These are phyloP conservation scores for Sphaceloma murrayae DNA, from an alignment of 2,329 filamentous ascomycete species.

Conservation along the genomic window DNA sequence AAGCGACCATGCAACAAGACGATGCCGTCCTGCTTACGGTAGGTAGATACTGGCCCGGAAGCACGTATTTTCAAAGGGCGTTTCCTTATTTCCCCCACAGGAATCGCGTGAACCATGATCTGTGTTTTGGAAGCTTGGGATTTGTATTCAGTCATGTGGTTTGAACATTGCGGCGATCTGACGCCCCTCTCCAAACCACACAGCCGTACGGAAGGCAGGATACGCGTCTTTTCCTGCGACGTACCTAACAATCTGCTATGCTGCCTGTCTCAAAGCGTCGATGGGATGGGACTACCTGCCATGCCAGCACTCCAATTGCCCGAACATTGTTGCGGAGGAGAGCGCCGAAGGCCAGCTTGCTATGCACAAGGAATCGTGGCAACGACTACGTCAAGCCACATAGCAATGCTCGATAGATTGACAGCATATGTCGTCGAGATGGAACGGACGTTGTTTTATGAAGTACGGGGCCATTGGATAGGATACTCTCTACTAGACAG, in stretches of 20 bases:
- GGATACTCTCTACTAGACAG: too few species aligned
- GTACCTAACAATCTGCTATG: constrained; percentile 40
- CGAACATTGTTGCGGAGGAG: background rate
- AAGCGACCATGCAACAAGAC: constrained; percentile 46
- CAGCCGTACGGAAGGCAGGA: constrained; percentile 42
- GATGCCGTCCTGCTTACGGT: constrained; percentile 41
- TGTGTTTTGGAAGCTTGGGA: too few species aligned
- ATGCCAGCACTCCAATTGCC: background rate
- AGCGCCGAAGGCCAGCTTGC: background rate
- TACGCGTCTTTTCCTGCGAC: constrained; percentile 44
- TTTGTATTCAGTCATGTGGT: too few species aligned
- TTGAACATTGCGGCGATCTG: too few species aligned
- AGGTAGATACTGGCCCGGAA: constrained; percentile 25
- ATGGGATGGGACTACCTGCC: too few species aligned
- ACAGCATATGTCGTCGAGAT: too few species aligned
- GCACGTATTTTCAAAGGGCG: background rate
- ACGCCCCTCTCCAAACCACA: constrained; percentile 31
- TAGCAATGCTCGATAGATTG: background rate
- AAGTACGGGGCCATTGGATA: too few species aligned
- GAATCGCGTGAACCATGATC: too few species aligned
- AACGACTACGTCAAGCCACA: background rate
- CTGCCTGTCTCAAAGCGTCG: constrained; percentile 38
- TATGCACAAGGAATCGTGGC: background rate
- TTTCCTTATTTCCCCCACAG: background rate
- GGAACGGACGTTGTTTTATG: too few species aligned